These are phyloP conservation scores for Oxyria digyna DNA, from an alignment of 148 eudicot genomes.

Conservation along the genomic window DNA sequence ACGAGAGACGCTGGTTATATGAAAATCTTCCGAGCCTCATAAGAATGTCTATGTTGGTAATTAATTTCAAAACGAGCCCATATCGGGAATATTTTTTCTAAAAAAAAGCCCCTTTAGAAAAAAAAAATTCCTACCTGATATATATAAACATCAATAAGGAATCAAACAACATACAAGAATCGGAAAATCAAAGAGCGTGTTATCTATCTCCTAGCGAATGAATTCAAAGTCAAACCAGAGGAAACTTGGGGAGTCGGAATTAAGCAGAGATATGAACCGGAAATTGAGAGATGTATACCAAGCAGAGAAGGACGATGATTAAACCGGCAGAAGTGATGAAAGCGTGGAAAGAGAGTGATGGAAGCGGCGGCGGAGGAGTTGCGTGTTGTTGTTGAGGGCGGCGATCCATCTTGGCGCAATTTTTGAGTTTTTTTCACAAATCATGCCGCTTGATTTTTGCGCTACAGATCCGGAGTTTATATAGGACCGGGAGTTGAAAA, in stretches of 20 bases:
- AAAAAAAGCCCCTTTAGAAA: too few relatives aligned
- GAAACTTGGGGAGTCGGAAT: not conserved
- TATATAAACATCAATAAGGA: too few relatives aligned
- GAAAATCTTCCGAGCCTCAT: too few relatives aligned
- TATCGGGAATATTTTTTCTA: too few relatives aligned
- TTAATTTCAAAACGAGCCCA: too few relatives aligned
- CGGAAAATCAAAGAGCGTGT: not conserved
- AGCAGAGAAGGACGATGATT: not conserved
- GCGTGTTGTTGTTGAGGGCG: not conserved
- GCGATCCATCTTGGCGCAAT: slow-evolving; percentile 1
- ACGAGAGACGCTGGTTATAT: too few relatives aligned
- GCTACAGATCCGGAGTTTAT: too few relatives aligned
- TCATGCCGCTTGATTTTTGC: too few relatives aligned
- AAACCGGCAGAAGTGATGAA: not conserved
- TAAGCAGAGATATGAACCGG: not conserved
- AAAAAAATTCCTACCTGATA: too few relatives aligned
- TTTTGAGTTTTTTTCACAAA: too few relatives aligned
- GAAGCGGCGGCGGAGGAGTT: slow-evolving; percentile 1
- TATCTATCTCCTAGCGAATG: not conserved
- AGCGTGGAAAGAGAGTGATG: not conserved
- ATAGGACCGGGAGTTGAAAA: too few relatives aligned
- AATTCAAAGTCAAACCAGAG: not conserved
- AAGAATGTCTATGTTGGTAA: too few relatives aligned
- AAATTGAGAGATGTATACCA: not conserved
- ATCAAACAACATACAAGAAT: not conserved